Percentiles rank a stretch among this genome's conserved stretches.
These are phyloP conservation scores for Wickerhamiella occidentalis DNA, from an alignment of 805 yeast genomes.

Conservation along the genomic window DNA sequence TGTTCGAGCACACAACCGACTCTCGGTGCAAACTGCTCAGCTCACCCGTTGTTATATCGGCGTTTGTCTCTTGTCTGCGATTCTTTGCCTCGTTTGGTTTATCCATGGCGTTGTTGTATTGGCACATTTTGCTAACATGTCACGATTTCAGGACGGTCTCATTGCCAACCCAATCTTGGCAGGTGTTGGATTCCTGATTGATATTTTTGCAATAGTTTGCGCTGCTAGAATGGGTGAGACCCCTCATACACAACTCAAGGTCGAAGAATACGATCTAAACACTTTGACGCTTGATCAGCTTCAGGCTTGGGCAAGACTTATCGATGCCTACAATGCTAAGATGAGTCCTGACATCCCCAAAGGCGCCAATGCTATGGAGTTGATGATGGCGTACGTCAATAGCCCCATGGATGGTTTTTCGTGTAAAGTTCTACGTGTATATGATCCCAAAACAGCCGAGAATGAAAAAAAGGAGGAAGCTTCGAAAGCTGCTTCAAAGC, in stretches of 20 bases:
- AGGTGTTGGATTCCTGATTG: conserved; percentile 17
- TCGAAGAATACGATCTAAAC: conserved; percentile 25
- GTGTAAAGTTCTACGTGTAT: conserved; percentile 27
- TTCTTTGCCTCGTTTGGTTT: conserved; percentile 20
- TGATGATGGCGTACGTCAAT: conserved; percentile 25
- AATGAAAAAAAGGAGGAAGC: conserved; percentile 12
- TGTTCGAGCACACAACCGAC: conserved; percentile 20
- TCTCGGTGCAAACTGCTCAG: conserved; percentile 17
- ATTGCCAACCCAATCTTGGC: conserved; percentile 21
- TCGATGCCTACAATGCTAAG: conserved; percentile 23
- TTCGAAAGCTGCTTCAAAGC: conserved; percentile 1
- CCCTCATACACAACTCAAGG: conserved; percentile 24
- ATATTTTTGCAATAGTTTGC: conserved; percentile 19
- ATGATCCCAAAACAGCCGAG: conserved; percentile 13
- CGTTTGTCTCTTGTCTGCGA: conserved; percentile 13
- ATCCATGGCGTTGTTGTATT: background rate
- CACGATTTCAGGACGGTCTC: conserved; percentile 15
- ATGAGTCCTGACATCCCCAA: conserved; percentile 25
- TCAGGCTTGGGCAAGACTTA: conserved; percentile 25
- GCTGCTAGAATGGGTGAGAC: conserved; percentile 19
- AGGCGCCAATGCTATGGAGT: conserved; percentile 27
- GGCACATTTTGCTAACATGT: background rate
- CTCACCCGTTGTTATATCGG: conserved; percentile 15
- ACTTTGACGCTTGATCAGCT: conserved; percentile 21
- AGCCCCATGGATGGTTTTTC: conserved; percentile 23